Evolutionary conservation across 148 eudicot species (phyloP).

Genomic region (Cornus suecica): DNA sequence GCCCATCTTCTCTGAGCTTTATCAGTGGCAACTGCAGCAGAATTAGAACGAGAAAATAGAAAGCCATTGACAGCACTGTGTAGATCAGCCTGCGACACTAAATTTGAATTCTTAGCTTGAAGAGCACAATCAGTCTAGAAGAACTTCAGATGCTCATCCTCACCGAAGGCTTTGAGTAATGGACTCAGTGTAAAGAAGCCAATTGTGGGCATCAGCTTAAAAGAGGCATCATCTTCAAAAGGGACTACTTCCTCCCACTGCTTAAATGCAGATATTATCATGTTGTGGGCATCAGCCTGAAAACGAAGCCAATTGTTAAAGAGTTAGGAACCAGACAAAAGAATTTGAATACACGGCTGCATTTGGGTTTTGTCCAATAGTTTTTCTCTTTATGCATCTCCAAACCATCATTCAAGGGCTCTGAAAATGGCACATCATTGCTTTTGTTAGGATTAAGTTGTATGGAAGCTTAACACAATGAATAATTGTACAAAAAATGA

Average conservation of each 20-base stretch:
- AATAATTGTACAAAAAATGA: too few relatives aligned
- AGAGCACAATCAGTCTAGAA: conserved; percentile 47
- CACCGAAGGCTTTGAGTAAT: conserved; percentile 39
- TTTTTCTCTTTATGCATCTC: too few relatives aligned
- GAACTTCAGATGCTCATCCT: conserved; percentile 44
- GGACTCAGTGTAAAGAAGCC: conserved; percentile 37
- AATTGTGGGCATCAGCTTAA: conserved; percentile 37
- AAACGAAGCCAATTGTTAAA: not conserved
- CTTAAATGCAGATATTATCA: conserved; percentile 61
- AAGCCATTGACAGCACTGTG: conserved; percentile 31
- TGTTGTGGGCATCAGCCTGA: conserved; percentile 62
- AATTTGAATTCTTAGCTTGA: conserved; percentile 29
- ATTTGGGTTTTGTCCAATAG: too few relatives aligned
- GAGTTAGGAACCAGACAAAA: not conserved
- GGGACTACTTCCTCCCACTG: conserved; percentile 62
- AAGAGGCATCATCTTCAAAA: conserved; percentile 60
- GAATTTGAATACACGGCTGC: not conserved
- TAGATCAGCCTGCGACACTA: conserved; percentile 36
- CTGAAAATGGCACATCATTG: too few relatives aligned
- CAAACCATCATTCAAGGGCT: too few relatives aligned
- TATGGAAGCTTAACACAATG: too few relatives aligned
- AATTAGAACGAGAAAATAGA: conserved; percentile 25
- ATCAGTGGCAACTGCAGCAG: conserved; percentile 6
- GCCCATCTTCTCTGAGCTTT: conserved; percentile 65
- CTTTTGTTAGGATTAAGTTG: too few relatives aligned